Base-by-base conservation (phyloP, 2,329 filamentous ascomycete species). In the Phaeosphaeriaceae sp. region DNA sequence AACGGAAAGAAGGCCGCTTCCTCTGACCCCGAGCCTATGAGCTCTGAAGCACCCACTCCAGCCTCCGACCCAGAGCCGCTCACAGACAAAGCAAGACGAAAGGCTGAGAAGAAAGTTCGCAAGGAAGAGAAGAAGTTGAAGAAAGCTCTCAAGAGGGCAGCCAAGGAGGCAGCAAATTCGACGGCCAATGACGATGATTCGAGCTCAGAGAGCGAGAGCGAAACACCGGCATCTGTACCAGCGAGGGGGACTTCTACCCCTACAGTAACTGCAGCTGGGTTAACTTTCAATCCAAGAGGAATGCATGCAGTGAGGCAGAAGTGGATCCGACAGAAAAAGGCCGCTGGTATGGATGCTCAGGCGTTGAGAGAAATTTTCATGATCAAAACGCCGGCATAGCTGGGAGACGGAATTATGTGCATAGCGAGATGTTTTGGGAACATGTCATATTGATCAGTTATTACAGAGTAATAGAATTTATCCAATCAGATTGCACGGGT, bases 251-350 rank as follows among this genome's bases (percentile, higher is more conserved):
- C 77, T 7, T 39, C 76, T 75, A 44, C 77, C 74, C 37, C 78
- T 78, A 21, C 81, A 76, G 23, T 79, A 79, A 49, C 76, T 71
- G 52, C 59, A 16, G 53, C 75, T 74, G 70, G 61, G 1, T 42
- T 64, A 17, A 58, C 49, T 1, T 74, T 71, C 39, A 60, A 54
- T 11, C 76, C 80, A 53, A 78, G 81, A 20, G 85, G 82, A 40
- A 83, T 91, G 56, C 89, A 92, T 70, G 83, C 88, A 46, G 85
- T 92, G 38, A 81, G 93, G 56, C 86, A 89, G 60, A 83, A 90
- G 52, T 90, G 92, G 73, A 96, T 97, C 65, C 88, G 88, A 48
- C 90, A 94, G 63, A 97, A 97, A 79, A 87, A 86, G 64, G 84
- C 87, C 77, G 92, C 92, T 2, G 83, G 92, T 50, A 83, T 91